These are phyloP conservation scores for Coemansia javaensis DNA, from an alignment of 192 early-diverging fungal species.

Conservation along the genomic window DNA sequence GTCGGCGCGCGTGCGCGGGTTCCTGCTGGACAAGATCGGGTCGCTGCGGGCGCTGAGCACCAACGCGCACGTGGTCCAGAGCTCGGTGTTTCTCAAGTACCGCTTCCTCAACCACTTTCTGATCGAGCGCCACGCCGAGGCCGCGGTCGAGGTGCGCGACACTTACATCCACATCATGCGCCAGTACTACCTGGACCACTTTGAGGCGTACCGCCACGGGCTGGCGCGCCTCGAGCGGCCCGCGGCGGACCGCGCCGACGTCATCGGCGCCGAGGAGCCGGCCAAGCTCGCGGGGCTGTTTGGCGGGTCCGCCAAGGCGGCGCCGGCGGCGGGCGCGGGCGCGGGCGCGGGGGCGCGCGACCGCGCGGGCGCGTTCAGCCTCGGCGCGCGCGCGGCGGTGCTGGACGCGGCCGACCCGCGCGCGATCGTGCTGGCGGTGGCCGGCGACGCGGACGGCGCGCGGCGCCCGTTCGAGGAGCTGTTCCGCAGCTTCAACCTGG, in stretches of 20 bases:
- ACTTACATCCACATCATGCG: constrained; percentile 80
- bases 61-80: constrained; percentile 90
- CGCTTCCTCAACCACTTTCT: constrained; percentile 90
- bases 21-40: constrained; percentile 81
- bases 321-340: background rate
- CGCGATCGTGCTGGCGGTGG: constrained; percentile 64
- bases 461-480: constrained; percentile 74
- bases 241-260: constrained; percentile 76
- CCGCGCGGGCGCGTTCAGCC: constrained; percentile 76
- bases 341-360: constrained; percentile 61
- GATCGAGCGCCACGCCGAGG: constrained; percentile 80
- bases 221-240: constrained; percentile 70
- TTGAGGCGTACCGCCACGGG: constrained; percentile 80
- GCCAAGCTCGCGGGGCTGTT: constrained; percentile 70
- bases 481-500: constrained; percentile 86
- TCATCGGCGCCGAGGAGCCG: constrained; percentile 84
- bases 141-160: constrained; percentile 79
- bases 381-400: constrained; percentile 77
- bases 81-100: constrained; percentile 85
- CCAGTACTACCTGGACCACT: constrained; percentile 84
- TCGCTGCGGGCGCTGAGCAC: constrained; percentile 82
- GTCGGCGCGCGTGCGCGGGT: constrained; percentile 80
- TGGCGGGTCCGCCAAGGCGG: constrained; percentile 60
- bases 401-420: constrained; percentile 73
- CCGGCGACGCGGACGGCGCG: constrained; percentile 36